phyloP scores from a whole-genome alignment of 176 grass and related monocot species.

The Ananas comosus region DNA sequence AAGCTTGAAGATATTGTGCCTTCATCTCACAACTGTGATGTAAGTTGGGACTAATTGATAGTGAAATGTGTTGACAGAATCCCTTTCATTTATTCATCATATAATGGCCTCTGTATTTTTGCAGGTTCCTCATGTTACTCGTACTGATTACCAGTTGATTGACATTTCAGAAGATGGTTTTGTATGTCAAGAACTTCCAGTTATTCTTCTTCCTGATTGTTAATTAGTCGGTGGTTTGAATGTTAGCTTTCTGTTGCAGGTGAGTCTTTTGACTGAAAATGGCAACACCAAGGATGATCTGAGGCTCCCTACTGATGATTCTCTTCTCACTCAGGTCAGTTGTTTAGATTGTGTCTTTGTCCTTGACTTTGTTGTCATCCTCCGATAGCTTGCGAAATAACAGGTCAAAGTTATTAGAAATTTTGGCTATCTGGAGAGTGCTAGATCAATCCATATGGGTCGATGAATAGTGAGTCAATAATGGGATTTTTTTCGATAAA shows the following conservation, averaged over 20 bases:
- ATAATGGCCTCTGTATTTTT: not conserved
- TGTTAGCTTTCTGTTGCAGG: slow-evolving; percentile 24
- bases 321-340: slow-evolving; percentile 39
- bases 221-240: slow-evolving; percentile 3
- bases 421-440: too few relatives aligned
- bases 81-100: not conserved
- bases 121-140: slow-evolving; percentile 52
- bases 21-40: slow-evolving; percentile 65
- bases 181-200: slow-evolving; percentile 23
- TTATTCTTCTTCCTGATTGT: not conserved
- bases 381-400: not conserved
- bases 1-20: slow-evolving; percentile 72
- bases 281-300: slow-evolving; percentile 60
- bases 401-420: too few relatives aligned
- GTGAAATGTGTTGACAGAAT: not conserved
- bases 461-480: too few relatives aligned
- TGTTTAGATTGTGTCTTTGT: not conserved
- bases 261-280: slow-evolving; percentile 59
- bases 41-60: slow-evolving; percentile 15
- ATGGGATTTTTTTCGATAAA: too few relatives aligned
- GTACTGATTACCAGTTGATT: slow-evolving; percentile 72
- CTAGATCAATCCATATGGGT: too few relatives aligned
- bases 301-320: slow-evolving; percentile 45
- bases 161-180: slow-evolving; percentile 71
- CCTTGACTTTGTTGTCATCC: not conserved